Percentiles rank a stretch among this genome's conserved stretches.
Conservation (phyloP, 768 basidiomycete genomes). For the Macrolepiota dolichaula region DNA sequence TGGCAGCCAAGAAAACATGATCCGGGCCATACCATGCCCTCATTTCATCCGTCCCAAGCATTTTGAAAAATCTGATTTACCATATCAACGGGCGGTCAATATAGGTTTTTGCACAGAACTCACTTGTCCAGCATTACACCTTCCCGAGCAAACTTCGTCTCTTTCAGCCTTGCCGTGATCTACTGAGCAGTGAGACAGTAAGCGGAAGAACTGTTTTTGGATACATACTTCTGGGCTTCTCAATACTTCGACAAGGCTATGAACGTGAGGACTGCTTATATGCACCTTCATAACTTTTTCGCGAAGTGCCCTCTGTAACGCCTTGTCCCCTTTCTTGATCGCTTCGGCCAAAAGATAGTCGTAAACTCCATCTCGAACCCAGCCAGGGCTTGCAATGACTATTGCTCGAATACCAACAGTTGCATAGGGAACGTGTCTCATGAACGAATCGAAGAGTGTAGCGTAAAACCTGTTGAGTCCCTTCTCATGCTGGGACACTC, state of each 20-base stretch:
- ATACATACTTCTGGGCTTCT: slow-evolving; percentile 84
- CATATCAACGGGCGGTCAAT: not conserved
- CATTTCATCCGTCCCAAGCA: slow-evolving; percentile 91
- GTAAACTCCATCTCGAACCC: slow-evolving; percentile 86
- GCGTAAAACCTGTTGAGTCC: slow-evolving; percentile 80
- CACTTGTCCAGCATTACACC: slow-evolving; percentile 89
- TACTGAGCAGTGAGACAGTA: slow-evolving; percentile 23
- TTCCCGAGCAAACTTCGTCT: slow-evolving; percentile 95
- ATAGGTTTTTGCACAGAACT: slow-evolving; percentile 3
- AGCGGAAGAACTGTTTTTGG: not conserved
- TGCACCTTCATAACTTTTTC: slow-evolving; percentile 91
- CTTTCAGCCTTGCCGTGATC: slow-evolving; percentile 77
- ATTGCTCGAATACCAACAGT: slow-evolving; percentile 76
- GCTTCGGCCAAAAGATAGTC: slow-evolving; percentile 86
- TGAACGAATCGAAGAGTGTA: slow-evolving; percentile 81
- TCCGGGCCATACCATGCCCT: slow-evolving; percentile 98
- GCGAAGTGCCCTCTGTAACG: slow-evolving; percentile 66
- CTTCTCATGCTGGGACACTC: slow-evolving; percentile 88
- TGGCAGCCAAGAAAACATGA: slow-evolving; percentile 88
- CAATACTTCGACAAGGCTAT: slow-evolving; percentile 90
- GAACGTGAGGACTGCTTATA: slow-evolving; percentile 90
- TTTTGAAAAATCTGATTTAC: slow-evolving; percentile 85
- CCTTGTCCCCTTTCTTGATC: slow-evolving; percentile 74
- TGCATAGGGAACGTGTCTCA: slow-evolving; percentile 86
- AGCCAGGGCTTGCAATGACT: slow-evolving; percentile 96